Percentiles rank a stretch among this genome's conserved stretches.
Conservation (phyloP, 371 early-diverging fungal species). For the Saksenaea oblongispora region DNA sequence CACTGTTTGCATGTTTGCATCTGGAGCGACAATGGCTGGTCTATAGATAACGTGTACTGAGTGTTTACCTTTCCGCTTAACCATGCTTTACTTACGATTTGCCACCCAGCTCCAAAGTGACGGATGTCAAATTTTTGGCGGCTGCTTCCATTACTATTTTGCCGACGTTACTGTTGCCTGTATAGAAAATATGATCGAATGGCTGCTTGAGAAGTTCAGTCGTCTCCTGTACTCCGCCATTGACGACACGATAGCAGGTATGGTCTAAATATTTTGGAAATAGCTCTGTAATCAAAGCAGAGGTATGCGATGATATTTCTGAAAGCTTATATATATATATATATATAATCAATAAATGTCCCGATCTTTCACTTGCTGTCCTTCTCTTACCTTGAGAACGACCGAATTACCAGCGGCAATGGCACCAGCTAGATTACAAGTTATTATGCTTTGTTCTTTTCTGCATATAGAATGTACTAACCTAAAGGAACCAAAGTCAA, state of each 20-base stretch:
- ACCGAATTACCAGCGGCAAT: constrained; percentile 85
- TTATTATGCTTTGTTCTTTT: not conserved
- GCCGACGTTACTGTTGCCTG: constrained; percentile 79
- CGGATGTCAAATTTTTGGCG: constrained; percentile 66
- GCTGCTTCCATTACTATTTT: constrained; percentile 77
- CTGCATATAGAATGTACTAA: constrained; percentile 8
- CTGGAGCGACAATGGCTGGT: constrained; percentile 73
- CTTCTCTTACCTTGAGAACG: constrained; percentile 57
- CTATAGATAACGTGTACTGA: constrained; percentile 16
- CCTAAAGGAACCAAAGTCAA: constrained; percentile 32
- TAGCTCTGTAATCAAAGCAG: constrained; percentile 59
- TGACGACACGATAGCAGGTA: constrained; percentile 64
- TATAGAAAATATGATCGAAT: constrained; percentile 88
- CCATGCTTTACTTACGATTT: constrained; percentile 52
- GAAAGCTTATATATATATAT: constrained; percentile 52
- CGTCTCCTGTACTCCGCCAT: constrained; percentile 79
- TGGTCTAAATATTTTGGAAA: constrained; percentile 75
- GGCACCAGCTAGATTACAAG: constrained; percentile 56
- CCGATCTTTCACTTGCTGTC: not conserved
- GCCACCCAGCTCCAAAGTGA: constrained; percentile 83
- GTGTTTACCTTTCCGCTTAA: not conserved
- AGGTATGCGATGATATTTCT: constrained; percentile 72
- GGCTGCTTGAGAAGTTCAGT: constrained; percentile 65
- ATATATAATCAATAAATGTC: not conserved
- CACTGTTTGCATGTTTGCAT: constrained; percentile 62